Conservation (phyloP, 2,329 filamentous ascomycete species). For the Xylariaceae sp. region DNA sequence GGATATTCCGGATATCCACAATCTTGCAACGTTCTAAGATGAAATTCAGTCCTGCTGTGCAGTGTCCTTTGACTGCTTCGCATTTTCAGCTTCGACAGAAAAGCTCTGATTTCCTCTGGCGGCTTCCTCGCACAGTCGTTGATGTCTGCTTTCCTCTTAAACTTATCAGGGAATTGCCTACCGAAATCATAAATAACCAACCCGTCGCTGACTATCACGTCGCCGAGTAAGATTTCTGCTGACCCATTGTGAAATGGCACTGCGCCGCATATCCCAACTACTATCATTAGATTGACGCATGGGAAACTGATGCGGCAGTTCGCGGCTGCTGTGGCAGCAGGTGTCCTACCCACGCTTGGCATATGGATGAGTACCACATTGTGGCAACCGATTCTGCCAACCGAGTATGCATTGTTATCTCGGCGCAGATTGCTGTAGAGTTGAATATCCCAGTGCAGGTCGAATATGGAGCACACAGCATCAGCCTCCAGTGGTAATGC, state of each 20-base stretch:
- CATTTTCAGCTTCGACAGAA: slow-evolving; percentile 4
- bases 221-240: slow-evolving; percentile 3
- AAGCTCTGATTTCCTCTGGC: not conserved
- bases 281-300: not conserved
- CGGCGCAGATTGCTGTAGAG: not conserved
- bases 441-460: slow-evolving; percentile 7
- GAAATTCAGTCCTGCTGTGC: not conserved
- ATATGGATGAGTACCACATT: slow-evolving; percentile 8
- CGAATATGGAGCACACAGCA: slow-evolving; percentile 1
- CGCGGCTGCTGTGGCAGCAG: slow-evolving; percentile 2
- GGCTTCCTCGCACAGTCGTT: slow-evolving; percentile 2
- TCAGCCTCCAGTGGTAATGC: slow-evolving; percentile 4
- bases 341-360: slow-evolving; percentile 3
- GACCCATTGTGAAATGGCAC: not conserved
- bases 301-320: slow-evolving; percentile 5
- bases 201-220: slow-evolving; percentile 5
- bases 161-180: slow-evolving; percentile 5
- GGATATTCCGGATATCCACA: slow-evolving; percentile 1
- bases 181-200: slow-evolving; percentile 7
- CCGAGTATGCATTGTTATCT: slow-evolving; percentile 6
- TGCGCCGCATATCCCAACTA: slow-evolving; percentile 7
- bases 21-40: slow-evolving; percentile 3
- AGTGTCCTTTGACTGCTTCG: not conserved
- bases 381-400: slow-evolving; percentile 6
- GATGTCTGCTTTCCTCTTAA: not conserved